Evolutionary conservation across 805 yeast genomes (phyloP).

Genomic region (Sungouiozyma intestinalis): DNA sequence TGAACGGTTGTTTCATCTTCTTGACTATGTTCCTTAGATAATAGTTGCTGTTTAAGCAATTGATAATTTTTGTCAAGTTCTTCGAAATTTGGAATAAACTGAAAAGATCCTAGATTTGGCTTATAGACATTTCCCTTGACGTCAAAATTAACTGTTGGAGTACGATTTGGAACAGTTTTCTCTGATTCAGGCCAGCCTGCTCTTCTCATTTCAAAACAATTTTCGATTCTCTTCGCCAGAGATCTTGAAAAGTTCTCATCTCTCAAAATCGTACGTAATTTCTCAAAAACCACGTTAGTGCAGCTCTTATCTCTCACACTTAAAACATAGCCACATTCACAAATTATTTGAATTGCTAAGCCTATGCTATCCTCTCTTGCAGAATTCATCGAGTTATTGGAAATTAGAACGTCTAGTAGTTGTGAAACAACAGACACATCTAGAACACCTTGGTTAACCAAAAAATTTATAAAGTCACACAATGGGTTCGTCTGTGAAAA

Average conservation of each 20-base stretch:
- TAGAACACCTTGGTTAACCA: slow-evolving; percentile 52
- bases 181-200: slow-evolving; percentile 1
- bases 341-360: slow-evolving; percentile 41
- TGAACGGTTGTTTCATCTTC: slow-evolving; percentile 4
- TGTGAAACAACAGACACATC: slow-evolving; percentile 47
- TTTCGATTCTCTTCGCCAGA: slow-evolving; percentile 38
- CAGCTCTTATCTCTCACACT: slow-evolving; percentile 35
- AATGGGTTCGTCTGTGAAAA: neutral
- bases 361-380: slow-evolving; percentile 37
- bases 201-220: slow-evolving; percentile 41
- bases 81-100: slow-evolving; percentile 14
- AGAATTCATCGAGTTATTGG: neutral
- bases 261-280: slow-evolving; percentile 49
- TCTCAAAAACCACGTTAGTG: slow-evolving; percentile 43
- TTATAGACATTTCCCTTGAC: slow-evolving; percentile 3
- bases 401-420: slow-evolving; percentile 34
- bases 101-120: neutral
- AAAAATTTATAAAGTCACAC: slow-evolving; percentile 3
- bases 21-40: slow-evolving; percentile 8
- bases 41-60: slow-evolving; percentile 7
- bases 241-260: slow-evolving; percentile 34
- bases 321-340: slow-evolving; percentile 43
- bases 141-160: slow-evolving; percentile 2
- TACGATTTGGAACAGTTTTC: neutral
- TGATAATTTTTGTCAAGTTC: slow-evolving; percentile 40